Conservation (phyloP, 352 stramenopile species). For the Hyaloperonospora arabidopsidis region DNA sequence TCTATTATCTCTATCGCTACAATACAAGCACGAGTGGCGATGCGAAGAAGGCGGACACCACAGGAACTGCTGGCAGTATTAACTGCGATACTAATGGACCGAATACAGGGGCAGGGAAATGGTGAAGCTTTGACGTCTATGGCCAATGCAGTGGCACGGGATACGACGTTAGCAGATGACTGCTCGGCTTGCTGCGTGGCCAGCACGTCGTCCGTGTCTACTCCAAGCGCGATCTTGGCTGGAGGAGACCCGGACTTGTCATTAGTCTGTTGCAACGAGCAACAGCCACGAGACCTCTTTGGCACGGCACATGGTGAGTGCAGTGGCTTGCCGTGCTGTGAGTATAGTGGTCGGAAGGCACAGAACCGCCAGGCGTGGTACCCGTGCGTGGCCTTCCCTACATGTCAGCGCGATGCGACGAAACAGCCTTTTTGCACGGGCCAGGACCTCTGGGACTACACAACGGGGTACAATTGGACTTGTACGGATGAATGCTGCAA, state of each 20-base stretch:
- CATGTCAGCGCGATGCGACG: slow-evolving; percentile 56
- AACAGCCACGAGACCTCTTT: slow-evolving; percentile 41
- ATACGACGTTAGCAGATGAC: slow-evolving; percentile 37
- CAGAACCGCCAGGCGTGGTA: slow-evolving; percentile 75
- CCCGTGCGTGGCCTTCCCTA: slow-evolving; percentile 72
- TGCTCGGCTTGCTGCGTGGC: slow-evolving; percentile 51
- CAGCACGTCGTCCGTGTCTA: slow-evolving; percentile 17
- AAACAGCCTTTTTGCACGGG: slow-evolving; percentile 58
- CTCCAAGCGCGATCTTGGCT: slow-evolving; percentile 6
- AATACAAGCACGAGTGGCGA: no score
- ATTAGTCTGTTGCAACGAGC: slow-evolving; percentile 48
- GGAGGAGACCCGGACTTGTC: slow-evolving; percentile 24
- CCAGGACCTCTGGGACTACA: slow-evolving; percentile 49
- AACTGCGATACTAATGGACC: slow-evolving; percentile 13
- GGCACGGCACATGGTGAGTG: slow-evolving; percentile 60
- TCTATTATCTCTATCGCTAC: no score
- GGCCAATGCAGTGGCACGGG: slow-evolving; percentile 1
- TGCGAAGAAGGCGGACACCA: no score
- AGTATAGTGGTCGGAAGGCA: slow-evolving; percentile 52
- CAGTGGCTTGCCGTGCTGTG: slow-evolving; percentile 69
- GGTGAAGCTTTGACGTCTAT: slow-evolving; percentile 3
- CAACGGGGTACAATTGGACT: slow-evolving; percentile 40
- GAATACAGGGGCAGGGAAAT: slow-evolving; percentile 6
- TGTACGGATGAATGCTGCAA: slow-evolving; percentile 70
- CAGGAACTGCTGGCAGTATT: no score